Evolutionary conservation across 2,329 filamentous ascomycete species (phyloP), one percentile per base, ranked within the genome.

Genomic region (Trichoderma brevicompactum): DNA sequence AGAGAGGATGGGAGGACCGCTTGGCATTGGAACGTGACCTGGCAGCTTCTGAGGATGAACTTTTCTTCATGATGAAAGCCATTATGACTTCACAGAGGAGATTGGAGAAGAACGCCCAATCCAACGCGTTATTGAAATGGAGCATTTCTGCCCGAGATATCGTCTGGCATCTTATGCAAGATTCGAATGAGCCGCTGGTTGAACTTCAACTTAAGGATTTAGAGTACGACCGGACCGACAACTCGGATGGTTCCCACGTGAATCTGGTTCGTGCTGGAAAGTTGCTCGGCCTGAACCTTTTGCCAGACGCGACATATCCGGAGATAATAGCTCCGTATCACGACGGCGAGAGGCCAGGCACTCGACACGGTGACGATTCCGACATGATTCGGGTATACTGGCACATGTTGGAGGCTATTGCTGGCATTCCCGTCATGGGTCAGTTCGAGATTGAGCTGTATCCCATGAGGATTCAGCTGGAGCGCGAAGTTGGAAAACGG

Each of bases 41-140:
- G 58, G 87, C 92, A 9, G 88, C 88, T 19, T 97, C 92, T 73
- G 95, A 98, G 76, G 95, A 99, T 72, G 96, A 99, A 77, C 80
- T 99, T 8, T 99, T 99, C 83, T 99, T 99, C 80, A 91, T 99
- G 82, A 98, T 99, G 95, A 98, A 99, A 73, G 96, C 95, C 44
- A 99, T 99, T 75, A 99, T 95, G 1, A 96, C 93, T 2, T 96
- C 94, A 5, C 95, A 99, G 77, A 85, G 93, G 66, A 95, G 94
- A 74, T 89, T 88, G 68, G 92, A 96, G 85, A 71, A 72, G 53
- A 82, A 87, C 56, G 87, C 88, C 7, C 86, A 92, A 68, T 90
- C 89, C 65, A 94, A 87, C 66, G 93, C 93, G 6, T 81, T 97
- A 46, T 78, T 99, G 62, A 89, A 92, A 71, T 97, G 94, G 91